Percentiles rank a stretch among this genome's conserved stretches.
phyloP scores from a whole-genome alignment of 2,329 filamentous ascomycete species.

The Colletotrichum sojae region DNA sequence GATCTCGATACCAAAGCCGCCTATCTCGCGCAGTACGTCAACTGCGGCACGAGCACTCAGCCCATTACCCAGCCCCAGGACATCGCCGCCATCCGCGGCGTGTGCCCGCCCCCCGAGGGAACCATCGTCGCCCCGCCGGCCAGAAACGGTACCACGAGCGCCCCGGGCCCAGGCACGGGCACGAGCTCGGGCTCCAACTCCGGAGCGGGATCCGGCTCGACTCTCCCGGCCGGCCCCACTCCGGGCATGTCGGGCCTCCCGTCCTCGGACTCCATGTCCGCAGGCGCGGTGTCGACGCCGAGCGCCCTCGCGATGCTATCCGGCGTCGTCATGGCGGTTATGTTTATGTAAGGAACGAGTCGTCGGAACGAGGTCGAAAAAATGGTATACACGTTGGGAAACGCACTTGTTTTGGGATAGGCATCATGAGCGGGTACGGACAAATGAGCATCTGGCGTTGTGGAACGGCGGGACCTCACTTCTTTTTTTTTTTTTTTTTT shows the following conservation, averaged over 20 bases:
- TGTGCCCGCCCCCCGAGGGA: slow-evolving; percentile 11
- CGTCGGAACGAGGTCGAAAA: not conserved
- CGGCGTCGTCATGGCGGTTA: not conserved
- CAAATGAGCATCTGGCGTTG: slow-evolving; percentile 12
- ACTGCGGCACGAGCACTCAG: slow-evolving; percentile 59
- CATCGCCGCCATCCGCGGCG: slow-evolving; percentile 33
- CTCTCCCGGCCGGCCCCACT: slow-evolving; percentile 6
- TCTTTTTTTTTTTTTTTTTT: too few relatives aligned
- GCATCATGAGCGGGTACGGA: slow-evolving; percentile 24
- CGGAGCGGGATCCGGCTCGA: not conserved
- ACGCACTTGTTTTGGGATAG: not conserved
- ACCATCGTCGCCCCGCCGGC: not conserved
- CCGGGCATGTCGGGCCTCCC: slow-evolving; percentile 21
- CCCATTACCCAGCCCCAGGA: slow-evolving; percentile 32
- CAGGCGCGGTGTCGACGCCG: not conserved
- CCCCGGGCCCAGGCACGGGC: not conserved
- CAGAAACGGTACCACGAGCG: slow-evolving; percentile 18
- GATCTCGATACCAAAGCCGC: slow-evolving; percentile 64
- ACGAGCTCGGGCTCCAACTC: not conserved
- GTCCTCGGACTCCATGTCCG: slow-evolving; percentile 14
- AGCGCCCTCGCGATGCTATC: slow-evolving; percentile 1
- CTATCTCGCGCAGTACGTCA: slow-evolving; percentile 65
- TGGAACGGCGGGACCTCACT: slow-evolving; percentile 9
- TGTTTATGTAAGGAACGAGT: slow-evolving; percentile 12
- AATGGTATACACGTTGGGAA: slow-evolving; percentile 10